These are phyloP conservation scores for Xerocomus amazonicus DNA, from an alignment of 1,284 basidiomycete species.

Conservation along the genomic window DNA sequence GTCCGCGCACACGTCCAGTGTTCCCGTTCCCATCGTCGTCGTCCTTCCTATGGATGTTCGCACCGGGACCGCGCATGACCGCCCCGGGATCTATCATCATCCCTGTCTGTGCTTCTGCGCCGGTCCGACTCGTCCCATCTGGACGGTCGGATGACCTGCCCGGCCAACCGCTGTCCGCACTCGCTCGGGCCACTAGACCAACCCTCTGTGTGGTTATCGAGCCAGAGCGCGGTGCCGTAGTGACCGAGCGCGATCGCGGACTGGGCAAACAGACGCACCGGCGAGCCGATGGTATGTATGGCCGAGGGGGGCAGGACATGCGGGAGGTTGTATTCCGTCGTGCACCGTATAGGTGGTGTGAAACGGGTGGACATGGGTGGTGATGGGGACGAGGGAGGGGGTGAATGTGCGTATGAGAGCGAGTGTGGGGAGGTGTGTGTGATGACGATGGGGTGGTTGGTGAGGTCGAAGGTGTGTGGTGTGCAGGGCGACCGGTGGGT, in stretches of 20 bases:
- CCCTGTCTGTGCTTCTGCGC: no score
- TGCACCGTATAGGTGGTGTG: neutral
- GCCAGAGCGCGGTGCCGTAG: constrained; percentile 60
- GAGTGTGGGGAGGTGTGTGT: neutral
- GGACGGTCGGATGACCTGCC: constrained; percentile 28
- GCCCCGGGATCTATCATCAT: no score
- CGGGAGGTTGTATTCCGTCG: constrained; percentile 40
- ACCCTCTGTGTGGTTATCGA: constrained; percentile 57
- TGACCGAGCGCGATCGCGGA: constrained; percentile 52
- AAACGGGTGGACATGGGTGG: neutral
- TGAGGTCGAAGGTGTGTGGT: neutral
- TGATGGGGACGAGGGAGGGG: no score
- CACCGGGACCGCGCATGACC: no score
- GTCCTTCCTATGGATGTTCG: neutral
- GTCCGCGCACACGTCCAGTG: no score
- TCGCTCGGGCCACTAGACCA: constrained; percentile 41
- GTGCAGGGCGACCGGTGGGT: neutral
- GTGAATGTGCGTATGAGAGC: neutral
- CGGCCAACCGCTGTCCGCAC: constrained; percentile 56
- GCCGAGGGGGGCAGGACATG: constrained; percentile 42
- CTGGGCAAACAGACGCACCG: constrained; percentile 54
- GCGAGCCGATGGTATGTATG: constrained; percentile 48
- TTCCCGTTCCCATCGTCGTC: neutral
- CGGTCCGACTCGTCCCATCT: no score
- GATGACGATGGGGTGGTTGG: neutral